Conservation (phyloP, 2,329 filamentous ascomycete genomes). For the Rutstroemia sydowiana region DNA sequence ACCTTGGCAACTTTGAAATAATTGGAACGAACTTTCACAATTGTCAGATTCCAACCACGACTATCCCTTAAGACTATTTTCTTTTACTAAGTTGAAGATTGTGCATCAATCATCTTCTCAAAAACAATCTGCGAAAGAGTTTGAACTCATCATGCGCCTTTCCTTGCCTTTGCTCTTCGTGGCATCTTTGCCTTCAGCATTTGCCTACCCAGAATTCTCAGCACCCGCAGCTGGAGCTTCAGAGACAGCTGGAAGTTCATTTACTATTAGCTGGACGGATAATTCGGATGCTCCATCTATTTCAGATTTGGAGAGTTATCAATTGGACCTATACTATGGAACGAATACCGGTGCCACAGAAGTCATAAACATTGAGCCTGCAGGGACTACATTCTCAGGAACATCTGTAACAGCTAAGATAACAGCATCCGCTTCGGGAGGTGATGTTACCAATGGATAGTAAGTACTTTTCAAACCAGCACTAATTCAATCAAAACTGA, state of each 20-base stretch:
- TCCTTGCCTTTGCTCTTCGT: slow-evolving; percentile 17
- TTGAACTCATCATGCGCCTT: slow-evolving; percentile 18
- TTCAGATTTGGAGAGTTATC: slow-evolving; percentile 44
- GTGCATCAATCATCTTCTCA: not conserved
- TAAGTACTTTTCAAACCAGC: slow-evolving; percentile 12
- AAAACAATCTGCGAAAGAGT: not conserved
- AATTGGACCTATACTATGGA: slow-evolving; percentile 53
- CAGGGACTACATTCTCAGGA: not conserved
- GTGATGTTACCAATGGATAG: slow-evolving; percentile 28
- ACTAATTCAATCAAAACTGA: not conserved
- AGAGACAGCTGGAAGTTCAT: slow-evolving; percentile 40
- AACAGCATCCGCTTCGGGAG: slow-evolving; percentile 20
- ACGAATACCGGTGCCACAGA: slow-evolving; percentile 39
- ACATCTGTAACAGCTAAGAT: slow-evolving; percentile 21
- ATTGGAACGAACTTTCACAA: not conserved
- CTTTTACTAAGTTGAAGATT: too few species aligned
- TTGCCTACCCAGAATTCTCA: slow-evolving; percentile 39
- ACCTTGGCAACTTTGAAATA: too few species aligned
- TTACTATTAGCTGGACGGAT: slow-evolving; percentile 51
- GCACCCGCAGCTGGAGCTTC: slow-evolving; percentile 43
- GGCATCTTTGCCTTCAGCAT: slow-evolving; percentile 18
- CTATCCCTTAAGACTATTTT: not conserved
- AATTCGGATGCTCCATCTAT: slow-evolving; percentile 42
- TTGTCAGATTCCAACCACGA: not conserved
- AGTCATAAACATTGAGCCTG: not conserved